Percentiles rank a stretch among this genome's conserved stretches.
Conservation (phyloP, 1,284 basidiomycete species). For the Ceratobasidium sp. region DNA sequence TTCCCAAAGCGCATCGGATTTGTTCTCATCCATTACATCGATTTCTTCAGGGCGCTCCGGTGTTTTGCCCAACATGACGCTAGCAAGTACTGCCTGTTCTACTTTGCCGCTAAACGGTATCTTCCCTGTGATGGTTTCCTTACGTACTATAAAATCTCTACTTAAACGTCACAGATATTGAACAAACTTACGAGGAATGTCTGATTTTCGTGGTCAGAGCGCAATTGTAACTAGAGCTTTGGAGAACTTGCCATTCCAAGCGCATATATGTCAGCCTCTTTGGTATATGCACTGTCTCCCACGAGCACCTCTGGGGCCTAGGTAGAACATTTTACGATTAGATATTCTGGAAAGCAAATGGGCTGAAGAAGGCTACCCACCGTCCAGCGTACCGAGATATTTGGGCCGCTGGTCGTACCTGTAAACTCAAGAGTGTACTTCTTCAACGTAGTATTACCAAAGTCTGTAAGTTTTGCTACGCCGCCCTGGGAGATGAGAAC, state of each 20-base stretch:
- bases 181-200: neutral
- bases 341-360: too few relatives aligned
- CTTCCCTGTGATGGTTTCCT: conserved; percentile 2
- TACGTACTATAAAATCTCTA: too few relatives aligned
- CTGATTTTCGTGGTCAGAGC: neutral
- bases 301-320: conserved; percentile 15
- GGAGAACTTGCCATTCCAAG: conserved; percentile 22
- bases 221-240: neutral
- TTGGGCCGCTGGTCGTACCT: neutral
- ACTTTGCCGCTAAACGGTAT: neutral
- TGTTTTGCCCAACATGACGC: neutral
- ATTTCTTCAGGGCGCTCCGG: conserved; percentile 1
- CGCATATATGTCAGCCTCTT: conserved; percentile 10
- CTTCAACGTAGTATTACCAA: conserved; percentile 1
- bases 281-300: neutral
- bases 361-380: neutral
- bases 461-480: conserved; percentile 2
- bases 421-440: conserved; percentile 25
- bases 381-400: conserved; percentile 8
- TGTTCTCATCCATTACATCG: neutral
- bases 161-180: neutral
- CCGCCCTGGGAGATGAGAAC: neutral
- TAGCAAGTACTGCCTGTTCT: neutral
- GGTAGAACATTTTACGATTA: neutral
- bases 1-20: neutral